Percentiles rank a stretch among this genome's conserved stretches.
Conservation (phyloP, 768 basidiomycete genomes). For the Coprinopsis marcescibilis region DNA sequence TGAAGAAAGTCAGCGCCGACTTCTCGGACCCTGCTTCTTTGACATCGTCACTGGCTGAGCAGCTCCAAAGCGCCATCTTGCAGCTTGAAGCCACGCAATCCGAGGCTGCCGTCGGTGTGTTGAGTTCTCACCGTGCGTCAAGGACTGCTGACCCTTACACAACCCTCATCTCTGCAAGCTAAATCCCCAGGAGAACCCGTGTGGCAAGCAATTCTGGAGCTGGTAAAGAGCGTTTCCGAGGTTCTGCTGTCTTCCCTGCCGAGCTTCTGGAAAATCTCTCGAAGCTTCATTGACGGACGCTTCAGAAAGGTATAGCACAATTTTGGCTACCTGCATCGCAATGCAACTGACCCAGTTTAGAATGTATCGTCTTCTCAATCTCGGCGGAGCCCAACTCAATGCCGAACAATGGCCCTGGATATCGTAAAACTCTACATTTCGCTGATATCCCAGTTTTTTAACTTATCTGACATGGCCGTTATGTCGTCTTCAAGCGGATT, state of each 20-base stretch:
- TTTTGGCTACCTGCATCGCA: conserved; percentile 3
- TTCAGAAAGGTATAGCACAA: conserved; percentile 67
- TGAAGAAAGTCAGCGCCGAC: conserved; percentile 37
- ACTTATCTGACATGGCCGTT: conserved; percentile 63
- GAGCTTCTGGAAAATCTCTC: conserved; percentile 91
- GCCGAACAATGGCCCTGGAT: conserved; percentile 82
- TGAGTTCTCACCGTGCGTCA: neutral
- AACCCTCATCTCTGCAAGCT: conserved; percentile 40
- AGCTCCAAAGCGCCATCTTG: conserved; percentile 55
- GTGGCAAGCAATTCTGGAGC: conserved; percentile 73
- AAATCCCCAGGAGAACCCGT: conserved; percentile 66
- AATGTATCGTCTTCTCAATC: conserved; percentile 33
- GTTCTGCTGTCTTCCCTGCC: conserved; percentile 79
- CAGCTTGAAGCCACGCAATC: conserved; percentile 60
- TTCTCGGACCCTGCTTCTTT: conserved; percentile 31
- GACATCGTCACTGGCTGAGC: conserved; percentile 39
- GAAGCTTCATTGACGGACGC: conserved; percentile 88
- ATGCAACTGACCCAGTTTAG: conserved; percentile 20
- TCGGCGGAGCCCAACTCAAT: conserved; percentile 78
- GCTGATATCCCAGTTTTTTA: conserved; percentile 80
- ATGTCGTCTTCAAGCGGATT: conserved; percentile 44
- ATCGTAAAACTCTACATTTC: conserved; percentile 83
- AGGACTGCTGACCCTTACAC: conserved; percentile 3
- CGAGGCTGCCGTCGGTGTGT: conserved; percentile 56
- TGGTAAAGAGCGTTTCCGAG: conserved; percentile 88